Base-by-base conservation (phyloP, 495 filamentous ascomycete genomes). In the Penicillium chermesinum region DNA sequence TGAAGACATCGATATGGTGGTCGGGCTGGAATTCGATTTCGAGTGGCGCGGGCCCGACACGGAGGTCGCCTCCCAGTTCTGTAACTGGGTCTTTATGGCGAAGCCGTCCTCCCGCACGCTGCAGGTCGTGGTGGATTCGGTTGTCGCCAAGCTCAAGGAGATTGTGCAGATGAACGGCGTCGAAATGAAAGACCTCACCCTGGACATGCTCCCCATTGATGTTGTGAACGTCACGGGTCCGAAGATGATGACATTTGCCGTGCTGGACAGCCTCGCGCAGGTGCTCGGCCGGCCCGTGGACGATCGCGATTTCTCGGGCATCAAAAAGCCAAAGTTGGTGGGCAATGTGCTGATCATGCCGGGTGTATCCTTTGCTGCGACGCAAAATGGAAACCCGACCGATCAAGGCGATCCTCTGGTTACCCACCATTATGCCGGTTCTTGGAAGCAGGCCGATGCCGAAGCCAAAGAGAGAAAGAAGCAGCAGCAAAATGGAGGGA, bases 11-110 rank as follows among this genome's bases (percentile, higher is more conserved):
- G 63, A 67, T 17, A 59, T 74, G 40, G 59, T 75, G n/a, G 60
- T 77, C 27, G 73, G 73, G 0, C 38, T 75, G 34, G 73, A 77
- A 38, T 66, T 63, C 27, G 71, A 75, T 45, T 44, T 66, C 16
- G 54, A 52, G 37, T 62, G 56, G 27, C 58, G 58, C 12, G 66
- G 63, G n/a, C 57, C 57, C 2, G 59, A 57, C 6, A 57, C 55
- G 14, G 48, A 63, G 15, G 60, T 59, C 49, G 66, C 58, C 35
- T 66, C 46, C 10, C 69, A 72, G 34, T 72, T 76, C 20, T 64
- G 62, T 33, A 73, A 70, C 36, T 75, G 70, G 64, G 61, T 64
- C 0, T 60, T 76, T 27, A 48, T 61, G 14, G 65, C 59, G 14
- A 57, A 54, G 45, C 65, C 70, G 2, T 48, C 52, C 1, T 60